These are phyloP conservation scores for Elaeis guineensis DNA, from an alignment of 176 grass and related monocot genomes.

Conservation along the genomic window DNA sequence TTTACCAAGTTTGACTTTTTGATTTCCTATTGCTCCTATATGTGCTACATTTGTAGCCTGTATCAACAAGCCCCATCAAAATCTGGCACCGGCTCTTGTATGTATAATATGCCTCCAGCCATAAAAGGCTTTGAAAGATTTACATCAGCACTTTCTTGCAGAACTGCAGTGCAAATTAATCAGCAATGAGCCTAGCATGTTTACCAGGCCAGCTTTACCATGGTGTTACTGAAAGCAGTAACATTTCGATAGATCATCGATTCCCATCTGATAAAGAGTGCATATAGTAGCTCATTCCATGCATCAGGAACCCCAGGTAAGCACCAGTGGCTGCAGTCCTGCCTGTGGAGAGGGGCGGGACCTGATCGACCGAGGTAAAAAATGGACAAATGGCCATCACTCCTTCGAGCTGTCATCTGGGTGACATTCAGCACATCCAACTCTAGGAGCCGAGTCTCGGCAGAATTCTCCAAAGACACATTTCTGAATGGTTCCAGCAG, in stretches of 20 bases:
- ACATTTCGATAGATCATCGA: conserved; percentile 12
- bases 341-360: conserved; percentile 43
- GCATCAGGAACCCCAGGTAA: conserved; percentile 87
- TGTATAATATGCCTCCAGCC: too few relatives aligned
- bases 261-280: conserved; percentile 45
- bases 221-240: too few relatives aligned
- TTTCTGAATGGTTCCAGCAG: conserved; percentile 48
- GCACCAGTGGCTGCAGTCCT: conserved; percentile 99
- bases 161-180: too few relatives aligned
- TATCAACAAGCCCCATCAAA: too few relatives aligned
- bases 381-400: conserved; percentile 74
- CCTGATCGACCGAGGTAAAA: conserved; percentile 49
- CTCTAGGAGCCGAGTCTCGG: conserved; percentile 17
- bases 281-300: conserved; percentile 85
- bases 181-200: too few relatives aligned
- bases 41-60: too few relatives aligned
- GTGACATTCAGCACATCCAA: conserved; percentile 75
- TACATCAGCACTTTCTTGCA: too few relatives aligned
- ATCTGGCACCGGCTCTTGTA: too few relatives aligned
- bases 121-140: too few relatives aligned
- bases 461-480: conserved; percentile 28
- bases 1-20: too few relatives aligned
- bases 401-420: conserved; percentile 61
- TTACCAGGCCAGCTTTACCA: too few relatives aligned
- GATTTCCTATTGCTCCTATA: too few relatives aligned